These are phyloP conservation scores for Neurospora sp. DNA, from an alignment of 495 filamentous ascomycete species.

Conservation along the genomic window DNA sequence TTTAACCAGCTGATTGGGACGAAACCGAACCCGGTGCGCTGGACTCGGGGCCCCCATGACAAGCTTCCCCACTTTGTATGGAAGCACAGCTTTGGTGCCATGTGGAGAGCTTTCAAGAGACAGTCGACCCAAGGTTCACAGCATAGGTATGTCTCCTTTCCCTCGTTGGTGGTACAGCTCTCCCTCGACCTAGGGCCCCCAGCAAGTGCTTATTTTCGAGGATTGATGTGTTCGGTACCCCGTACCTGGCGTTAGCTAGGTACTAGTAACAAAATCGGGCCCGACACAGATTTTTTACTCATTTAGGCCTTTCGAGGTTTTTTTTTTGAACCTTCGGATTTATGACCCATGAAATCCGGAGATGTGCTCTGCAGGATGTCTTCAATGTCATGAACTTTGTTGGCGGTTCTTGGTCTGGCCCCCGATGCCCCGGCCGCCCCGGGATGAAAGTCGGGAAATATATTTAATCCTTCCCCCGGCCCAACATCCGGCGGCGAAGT, in stretches of 20 bases:
- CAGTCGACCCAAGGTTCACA: too few species aligned
- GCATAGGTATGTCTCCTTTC: too few species aligned
- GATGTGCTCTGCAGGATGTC: not conserved
- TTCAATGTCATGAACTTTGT: not conserved
- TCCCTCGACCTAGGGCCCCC: not conserved
- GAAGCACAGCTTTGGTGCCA: not conserved
- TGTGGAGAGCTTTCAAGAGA: too few species aligned
- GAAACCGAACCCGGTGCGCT: not conserved
- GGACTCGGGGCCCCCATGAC: not conserved
- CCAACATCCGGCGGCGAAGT: not conserved
- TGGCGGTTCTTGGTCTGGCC: not conserved
- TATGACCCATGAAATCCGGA: not conserved
- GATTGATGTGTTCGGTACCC: not conserved
- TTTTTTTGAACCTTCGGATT: not conserved
- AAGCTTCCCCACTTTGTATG: not conserved
- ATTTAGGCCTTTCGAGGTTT: not conserved
- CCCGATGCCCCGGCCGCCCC: not conserved
- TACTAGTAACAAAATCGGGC: not conserved
- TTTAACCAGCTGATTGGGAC: not conserved
- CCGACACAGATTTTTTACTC: not conserved
- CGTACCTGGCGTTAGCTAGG: not conserved
- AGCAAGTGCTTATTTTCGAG: not conserved
- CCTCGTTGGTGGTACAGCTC: too few species aligned
- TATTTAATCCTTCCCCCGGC: not conserved
- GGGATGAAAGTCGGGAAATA: not conserved